Evolutionary conservation across 2,329 filamentous ascomycete species (phyloP).

Genomic region (Colletotrichum eremochloae): DNA sequence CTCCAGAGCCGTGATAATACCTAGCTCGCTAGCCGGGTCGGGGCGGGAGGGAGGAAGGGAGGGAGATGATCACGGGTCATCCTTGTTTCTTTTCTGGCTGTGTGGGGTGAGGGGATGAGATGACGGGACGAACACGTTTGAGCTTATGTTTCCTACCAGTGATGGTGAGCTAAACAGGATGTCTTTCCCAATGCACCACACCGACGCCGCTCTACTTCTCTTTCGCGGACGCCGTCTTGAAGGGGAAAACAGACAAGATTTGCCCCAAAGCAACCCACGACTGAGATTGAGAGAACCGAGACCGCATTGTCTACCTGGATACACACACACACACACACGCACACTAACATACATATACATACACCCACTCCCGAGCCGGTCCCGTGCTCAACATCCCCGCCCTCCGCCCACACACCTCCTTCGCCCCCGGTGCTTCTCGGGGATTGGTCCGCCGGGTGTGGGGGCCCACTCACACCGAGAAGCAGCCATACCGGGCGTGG

Average conservation of each 20-base stretch:
- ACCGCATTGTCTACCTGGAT: neutral
- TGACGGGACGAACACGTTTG: neutral
- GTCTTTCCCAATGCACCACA: neutral
- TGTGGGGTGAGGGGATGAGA: neutral
- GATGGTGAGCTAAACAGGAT: neutral
- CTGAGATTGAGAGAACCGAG: neutral
- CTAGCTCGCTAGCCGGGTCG: neutral
- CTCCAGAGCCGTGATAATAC: too few relatives aligned
- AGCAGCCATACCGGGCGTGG: neutral
- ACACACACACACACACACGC: neutral
- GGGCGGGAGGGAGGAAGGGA: neutral
- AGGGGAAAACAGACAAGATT: neutral
- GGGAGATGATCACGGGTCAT: neutral
- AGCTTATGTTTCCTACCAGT: too few relatives aligned
- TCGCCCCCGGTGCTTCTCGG: neutral
- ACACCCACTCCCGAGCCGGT: constrained; percentile 1
- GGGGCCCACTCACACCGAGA: constrained; percentile 1
- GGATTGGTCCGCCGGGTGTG: constrained; percentile 17
- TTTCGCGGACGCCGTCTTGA: too few relatives aligned
- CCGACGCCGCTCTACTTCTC: neutral
- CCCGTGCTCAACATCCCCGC: constrained; percentile 6
- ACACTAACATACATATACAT: neutral
- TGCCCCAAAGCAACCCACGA: neutral
- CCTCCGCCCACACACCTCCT: too few relatives aligned
- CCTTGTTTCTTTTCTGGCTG: constrained; percentile 6